phyloP scores from a whole-genome alignment of 768 basidiomycete genomes.

The Pisolithus orientalis region DNA sequence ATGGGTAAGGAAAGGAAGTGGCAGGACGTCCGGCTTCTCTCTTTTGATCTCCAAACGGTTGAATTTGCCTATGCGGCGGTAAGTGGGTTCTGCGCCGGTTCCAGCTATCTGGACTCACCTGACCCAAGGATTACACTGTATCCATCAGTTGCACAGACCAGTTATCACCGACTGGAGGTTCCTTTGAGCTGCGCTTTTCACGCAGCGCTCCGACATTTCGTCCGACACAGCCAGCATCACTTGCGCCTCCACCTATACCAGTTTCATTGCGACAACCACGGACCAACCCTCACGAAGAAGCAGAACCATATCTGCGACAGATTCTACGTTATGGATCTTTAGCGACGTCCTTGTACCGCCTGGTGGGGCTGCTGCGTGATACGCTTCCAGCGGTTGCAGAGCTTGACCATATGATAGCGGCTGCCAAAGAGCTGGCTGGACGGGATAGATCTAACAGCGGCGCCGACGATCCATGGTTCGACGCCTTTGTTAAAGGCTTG shows the following conservation, averaged over 20 bases:
- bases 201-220: constrained; percentile 28
- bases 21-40: constrained; percentile 74
- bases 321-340: constrained; percentile 66
- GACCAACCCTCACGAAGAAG: constrained; percentile 71
- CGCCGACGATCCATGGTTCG: constrained; percentile 34
- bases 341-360: constrained; percentile 55
- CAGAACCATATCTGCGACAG: constrained; percentile 68
- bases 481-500: constrained; percentile 71
- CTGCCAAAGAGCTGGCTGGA: constrained; percentile 19
- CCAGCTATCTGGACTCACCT: neutral
- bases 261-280: constrained; percentile 25
- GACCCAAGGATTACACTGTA: constrained; percentile 61
- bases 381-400: constrained; percentile 75
- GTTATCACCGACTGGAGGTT: constrained; percentile 58
- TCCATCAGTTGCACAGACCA: constrained; percentile 77
- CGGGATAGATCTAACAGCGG: constrained; percentile 12
- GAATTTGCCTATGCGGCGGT: constrained; percentile 76
- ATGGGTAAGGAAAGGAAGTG: constrained; percentile 71
- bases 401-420: constrained; percentile 48
- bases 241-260: constrained; percentile 22
- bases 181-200: constrained; percentile 70
- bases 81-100: constrained; percentile 9
- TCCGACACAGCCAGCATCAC: constrained; percentile 10
- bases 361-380: constrained; percentile 65
- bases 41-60: constrained; percentile 90